Evolutionary conservation across 257 asterid species (phyloP).

Genomic region (Rhazya stricta): DNA sequence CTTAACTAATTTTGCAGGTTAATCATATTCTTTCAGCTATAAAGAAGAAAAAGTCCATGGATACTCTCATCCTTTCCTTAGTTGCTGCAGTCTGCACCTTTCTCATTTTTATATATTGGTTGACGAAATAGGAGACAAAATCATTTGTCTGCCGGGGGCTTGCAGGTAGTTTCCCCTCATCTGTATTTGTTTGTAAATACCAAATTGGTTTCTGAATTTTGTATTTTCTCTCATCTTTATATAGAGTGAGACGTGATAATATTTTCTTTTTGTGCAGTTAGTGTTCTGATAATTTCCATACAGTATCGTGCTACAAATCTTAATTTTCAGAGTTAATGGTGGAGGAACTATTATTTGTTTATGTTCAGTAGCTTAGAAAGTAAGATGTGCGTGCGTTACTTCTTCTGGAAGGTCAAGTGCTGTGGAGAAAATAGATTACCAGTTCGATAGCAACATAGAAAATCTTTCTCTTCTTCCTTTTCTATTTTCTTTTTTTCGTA

Average conservation of each 20-base stretch:
- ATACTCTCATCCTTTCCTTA: conserved; percentile 77
- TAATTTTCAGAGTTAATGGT: too few species aligned
- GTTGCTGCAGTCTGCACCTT: conserved; percentile 86
- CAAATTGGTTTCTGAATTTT: conserved; percentile 1
- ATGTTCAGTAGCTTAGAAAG: neutral
- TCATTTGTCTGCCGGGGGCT: neutral
- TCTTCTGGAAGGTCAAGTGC: neutral
- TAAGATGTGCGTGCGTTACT: neutral
- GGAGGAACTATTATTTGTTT: too few species aligned
- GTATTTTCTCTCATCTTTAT: neutral
- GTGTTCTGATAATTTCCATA: neutral
- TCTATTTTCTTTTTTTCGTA: too few species aligned
- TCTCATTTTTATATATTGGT: conserved; percentile 83
- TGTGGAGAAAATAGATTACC: neutral
- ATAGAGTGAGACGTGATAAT: neutral
- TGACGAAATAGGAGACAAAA: conserved; percentile 52
- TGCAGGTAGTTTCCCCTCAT: neutral
- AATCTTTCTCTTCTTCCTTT: too few species aligned
- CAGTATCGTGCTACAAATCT: neutral
- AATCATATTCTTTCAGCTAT: conserved; percentile 66
- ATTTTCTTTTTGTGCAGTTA: neutral
- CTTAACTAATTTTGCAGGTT: conserved; percentile 47
- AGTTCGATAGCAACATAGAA: too few species aligned
- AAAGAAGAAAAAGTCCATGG: conserved; percentile 94
- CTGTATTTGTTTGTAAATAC: conserved; percentile 17